These are phyloP conservation scores for Tolypocladium paradoxum DNA, from an alignment of 2,329 filamentous ascomycete species.

Conservation along the genomic window DNA sequence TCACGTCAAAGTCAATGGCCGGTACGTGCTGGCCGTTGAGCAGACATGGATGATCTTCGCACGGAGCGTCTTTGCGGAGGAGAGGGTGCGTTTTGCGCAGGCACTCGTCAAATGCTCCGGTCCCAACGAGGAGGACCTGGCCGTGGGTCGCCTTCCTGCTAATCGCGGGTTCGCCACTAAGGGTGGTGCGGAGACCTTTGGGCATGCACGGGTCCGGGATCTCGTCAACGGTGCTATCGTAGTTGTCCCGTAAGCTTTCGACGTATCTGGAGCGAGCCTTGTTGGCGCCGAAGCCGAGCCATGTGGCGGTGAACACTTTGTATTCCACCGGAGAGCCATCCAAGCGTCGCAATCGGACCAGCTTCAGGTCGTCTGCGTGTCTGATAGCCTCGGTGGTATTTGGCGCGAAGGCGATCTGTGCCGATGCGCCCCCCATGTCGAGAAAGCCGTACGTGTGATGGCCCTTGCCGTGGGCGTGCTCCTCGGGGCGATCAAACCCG, in stretches of 20 bases:
- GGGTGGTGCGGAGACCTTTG: constrained; percentile 58
- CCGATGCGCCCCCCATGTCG: constrained; percentile 96
- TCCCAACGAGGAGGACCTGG: constrained; percentile 63
- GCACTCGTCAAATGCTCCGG: constrained; percentile 80
- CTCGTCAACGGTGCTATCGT: constrained; percentile 48
- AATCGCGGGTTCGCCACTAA: constrained; percentile 52
- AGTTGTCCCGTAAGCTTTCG: constrained; percentile 59
- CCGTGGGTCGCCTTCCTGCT: constrained; percentile 22
- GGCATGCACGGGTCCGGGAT: constrained; percentile 89
- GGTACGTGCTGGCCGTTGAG: constrained; percentile 88
- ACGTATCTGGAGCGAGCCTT: constrained; percentile 81
- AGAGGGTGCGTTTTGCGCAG: constrained; percentile 72
- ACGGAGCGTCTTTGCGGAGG: constrained; percentile 80
- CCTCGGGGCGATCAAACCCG: constrained; percentile 68
- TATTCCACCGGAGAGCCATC: constrained; percentile 72
- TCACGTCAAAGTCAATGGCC: constrained; percentile 91
- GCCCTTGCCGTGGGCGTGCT: constrained; percentile 70
- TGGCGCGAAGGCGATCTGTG: constrained; percentile 94
- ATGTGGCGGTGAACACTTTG: constrained; percentile 88
- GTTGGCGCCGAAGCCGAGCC: constrained; percentile 95
- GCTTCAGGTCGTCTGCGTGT: constrained; percentile 79
- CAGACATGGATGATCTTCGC: constrained; percentile 73
- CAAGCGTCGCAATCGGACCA: constrained; percentile 74
- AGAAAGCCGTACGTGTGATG: constrained; percentile 96
- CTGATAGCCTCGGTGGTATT: constrained; percentile 84